Base-by-base conservation (phyloP, 2,329 filamentous ascomycete genomes). In the Colletotrichum chlorophyti region DNA sequence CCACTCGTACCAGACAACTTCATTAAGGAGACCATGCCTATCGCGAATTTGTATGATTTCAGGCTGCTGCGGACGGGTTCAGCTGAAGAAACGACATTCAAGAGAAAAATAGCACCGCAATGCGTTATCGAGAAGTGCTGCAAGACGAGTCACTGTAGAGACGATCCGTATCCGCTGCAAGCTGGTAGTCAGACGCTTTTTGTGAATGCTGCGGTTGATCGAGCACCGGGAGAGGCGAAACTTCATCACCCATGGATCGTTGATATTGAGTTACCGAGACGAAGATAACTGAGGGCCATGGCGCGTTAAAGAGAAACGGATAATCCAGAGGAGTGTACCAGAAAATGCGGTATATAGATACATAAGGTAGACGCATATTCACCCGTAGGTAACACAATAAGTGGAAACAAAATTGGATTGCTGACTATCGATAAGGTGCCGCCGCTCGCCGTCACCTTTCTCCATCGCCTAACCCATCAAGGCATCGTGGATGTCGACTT, bases 161-260 rank as follows among this genome's bases (percentile, higher is more conserved):
- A 67, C 6, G 64, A 70, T 53, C 37, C 55, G 15, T 60, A 69
- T 40, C 64, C 65, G 1, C 19, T 77, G 2, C 31, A 65, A 23
- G 37, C 21, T 12, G 78, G 77, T 2, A 68, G 70, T 26, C 75
- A 83, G 54, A 85, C 82, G 0, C 66, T 85, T 4, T 83, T 85
- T 63, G 74, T 86, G 9, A 87, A 86, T 66, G 83, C 82, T 1
- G 74, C 83, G 0, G 77, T 85, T 19, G 65, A 79, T 63, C 72
- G 63, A 4, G 19, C 81, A 81, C 63, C 88, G 76, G 55, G 84
- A 79, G 40, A 42, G 40, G 26, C 23, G 10, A 34, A 34, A 14
- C 15, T 34, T 19, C 19, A 58, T 14, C 31, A 32, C n/a, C 48
- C 54, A 7, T 53, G 48, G 54, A n/a, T 53, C 6, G 17, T 60